Evolutionary conservation across 2,329 filamentous ascomycete species (phyloP), one percentile per base, ranked within the genome.

Genomic region (Verticillium alfalfae): DNA sequence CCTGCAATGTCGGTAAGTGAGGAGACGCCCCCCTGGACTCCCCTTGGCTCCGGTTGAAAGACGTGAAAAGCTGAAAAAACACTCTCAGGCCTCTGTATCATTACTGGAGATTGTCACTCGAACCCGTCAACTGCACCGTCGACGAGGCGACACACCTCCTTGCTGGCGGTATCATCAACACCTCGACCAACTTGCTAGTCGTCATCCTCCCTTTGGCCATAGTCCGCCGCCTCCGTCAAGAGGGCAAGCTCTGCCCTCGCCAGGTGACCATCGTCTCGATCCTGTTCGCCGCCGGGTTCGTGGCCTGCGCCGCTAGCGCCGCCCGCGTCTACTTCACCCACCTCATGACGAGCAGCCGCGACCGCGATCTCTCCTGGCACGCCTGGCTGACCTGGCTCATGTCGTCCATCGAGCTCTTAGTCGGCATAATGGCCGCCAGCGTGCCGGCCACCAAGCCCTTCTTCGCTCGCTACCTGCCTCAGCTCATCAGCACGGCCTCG

Each of bases 101-200:
- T 15, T 77, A 73, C 65, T 79, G 77, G 77, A 72, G 69, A 12
- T 59, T 77, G 1, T 72, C 73, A 0, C 12, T 60, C 16, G 59
- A 61, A 22, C 69, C 72, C 1, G 71, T 74, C 55, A 68, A 80
- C 18, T 79, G 81, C 56, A 52, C 45, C 12, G 79, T 84, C 45
- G 67, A 83, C 34, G 76, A 87, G 63, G 76, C 80, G 2, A 72
- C 74, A 0, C 81, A 84, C 58, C 77, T 85, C 34, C 76, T 84
- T 36, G 77, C 78, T 39, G 78, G 85, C 39, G 84, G 85, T 2
- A 80, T 83, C 34, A 78, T 86, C 64, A 88, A 88, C 70, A 86
- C 86, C 56, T 67, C 81, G 54, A 86, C 84, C 7, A 84, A 88
- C 69, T 78, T 88, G 54, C 68, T 82, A 12, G 78, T 82, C n/a